Conservation (phyloP, 768 basidiomycete genomes). For the Pleurotus giganteus region DNA sequence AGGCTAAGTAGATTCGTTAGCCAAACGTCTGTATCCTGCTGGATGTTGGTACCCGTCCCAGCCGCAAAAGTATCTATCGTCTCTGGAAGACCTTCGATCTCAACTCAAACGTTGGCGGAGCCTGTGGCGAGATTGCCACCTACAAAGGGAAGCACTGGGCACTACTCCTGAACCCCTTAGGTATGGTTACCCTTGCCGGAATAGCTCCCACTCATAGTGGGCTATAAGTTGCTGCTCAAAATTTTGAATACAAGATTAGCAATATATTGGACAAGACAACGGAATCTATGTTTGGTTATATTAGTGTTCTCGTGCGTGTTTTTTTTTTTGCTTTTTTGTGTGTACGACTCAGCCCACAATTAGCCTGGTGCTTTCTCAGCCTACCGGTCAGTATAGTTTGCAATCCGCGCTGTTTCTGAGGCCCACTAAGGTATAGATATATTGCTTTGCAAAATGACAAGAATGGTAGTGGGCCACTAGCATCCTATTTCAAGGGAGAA, state of each 20-base stretch:
- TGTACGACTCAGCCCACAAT: background rate
- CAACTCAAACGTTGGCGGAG: conserved; percentile 90
- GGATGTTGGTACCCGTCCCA: conserved; percentile 92
- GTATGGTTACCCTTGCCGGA: conserved; percentile 31
- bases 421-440: conserved; percentile 42
- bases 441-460: conserved; percentile 88
- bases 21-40: conserved; percentile 91
- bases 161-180: conserved; percentile 78
- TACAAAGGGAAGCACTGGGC: conserved; percentile 92
- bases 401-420: conserved; percentile 14
- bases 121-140: conserved; percentile 94
- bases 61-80: conserved; percentile 85
- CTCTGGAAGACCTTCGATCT: conserved; percentile 95
- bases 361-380: conserved; percentile 95
- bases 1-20: conserved; percentile 31
- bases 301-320: conserved; percentile 75
- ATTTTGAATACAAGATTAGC: conserved; percentile 93
- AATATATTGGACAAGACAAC: conserved; percentile 90
- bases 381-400: conserved; percentile 53
- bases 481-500: conserved; percentile 98
- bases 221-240: conserved; percentile 82
- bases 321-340: background rate
- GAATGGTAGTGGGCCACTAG: conserved; percentile 79
- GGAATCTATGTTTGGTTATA: conserved; percentile 92
- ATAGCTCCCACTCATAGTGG: background rate